Percentiles rank a stretch among this genome's conserved stretches.
These are phyloP conservation scores for Scheffersomyces stipitis DNA, from an alignment of 805 yeast genomes.

Conservation along the genomic window DNA sequence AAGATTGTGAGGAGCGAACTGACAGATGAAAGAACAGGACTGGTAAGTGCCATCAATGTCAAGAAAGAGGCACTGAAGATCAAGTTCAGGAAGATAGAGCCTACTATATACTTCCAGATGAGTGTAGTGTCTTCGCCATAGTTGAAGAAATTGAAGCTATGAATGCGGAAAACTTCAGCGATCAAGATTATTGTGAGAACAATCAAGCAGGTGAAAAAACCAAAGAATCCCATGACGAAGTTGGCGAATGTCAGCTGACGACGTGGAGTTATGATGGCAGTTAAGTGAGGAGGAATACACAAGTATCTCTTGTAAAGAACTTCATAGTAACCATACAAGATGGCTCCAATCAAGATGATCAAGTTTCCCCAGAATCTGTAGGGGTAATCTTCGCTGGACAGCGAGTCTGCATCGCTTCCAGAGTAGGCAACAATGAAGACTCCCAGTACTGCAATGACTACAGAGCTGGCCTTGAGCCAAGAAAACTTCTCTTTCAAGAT, in stretches of 20 bases:
- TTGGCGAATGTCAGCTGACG: slow-evolving; percentile 82
- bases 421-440: slow-evolving; percentile 78
- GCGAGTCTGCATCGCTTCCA: slow-evolving; percentile 28
- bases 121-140: slow-evolving; percentile 36
- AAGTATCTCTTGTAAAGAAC: slow-evolving; percentile 73
- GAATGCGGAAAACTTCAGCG: slow-evolving; percentile 55
- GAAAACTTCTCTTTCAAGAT: slow-evolving; percentile 65
- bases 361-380: slow-evolving; percentile 67
- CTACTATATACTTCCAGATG: slow-evolving; percentile 45
- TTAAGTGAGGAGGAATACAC: slow-evolving; percentile 66
- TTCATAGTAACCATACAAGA: slow-evolving; percentile 79
- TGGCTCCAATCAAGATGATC: slow-evolving; percentile 70
- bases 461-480: slow-evolving; percentile 64
- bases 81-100: slow-evolving; percentile 63
- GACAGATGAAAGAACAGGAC: slow-evolving; percentile 77
- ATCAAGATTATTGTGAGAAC: slow-evolving; percentile 50
- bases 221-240: slow-evolving; percentile 68
- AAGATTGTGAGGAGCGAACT: slow-evolving; percentile 73
- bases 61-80: slow-evolving; percentile 70
- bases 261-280: slow-evolving; percentile 46
- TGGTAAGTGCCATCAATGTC: slow-evolving; percentile 77
- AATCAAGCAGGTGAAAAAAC: slow-evolving; percentile 51
- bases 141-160: slow-evolving; percentile 55
- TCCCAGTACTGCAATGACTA: slow-evolving; percentile 68
- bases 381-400: slow-evolving; percentile 42